Conservation (phyloP, 345 rosid genomes). For the Limnanthes douglasii region DNA sequence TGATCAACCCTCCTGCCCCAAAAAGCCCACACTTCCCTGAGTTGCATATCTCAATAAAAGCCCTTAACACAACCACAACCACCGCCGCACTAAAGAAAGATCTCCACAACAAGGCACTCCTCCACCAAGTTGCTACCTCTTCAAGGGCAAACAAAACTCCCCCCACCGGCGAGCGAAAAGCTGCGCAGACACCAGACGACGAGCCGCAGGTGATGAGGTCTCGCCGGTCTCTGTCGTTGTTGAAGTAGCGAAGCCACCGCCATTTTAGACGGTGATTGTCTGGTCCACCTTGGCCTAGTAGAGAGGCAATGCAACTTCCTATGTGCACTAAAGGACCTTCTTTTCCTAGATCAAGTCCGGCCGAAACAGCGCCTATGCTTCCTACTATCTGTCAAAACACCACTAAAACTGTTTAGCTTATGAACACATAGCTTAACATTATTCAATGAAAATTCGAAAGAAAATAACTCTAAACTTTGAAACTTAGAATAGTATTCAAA, state of each 20-base stretch:
- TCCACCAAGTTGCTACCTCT: conserved; percentile 98
- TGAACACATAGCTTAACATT: too few relatives aligned
- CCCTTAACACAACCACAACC: conserved; percentile 66
- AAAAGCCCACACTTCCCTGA: conserved; percentile 81
- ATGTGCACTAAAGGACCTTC: conserved; percentile 94
- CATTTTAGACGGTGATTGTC: conserved; percentile 55
- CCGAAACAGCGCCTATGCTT: conserved; percentile 85
- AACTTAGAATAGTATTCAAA: too few relatives aligned
- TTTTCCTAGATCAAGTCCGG: conserved; percentile 80
- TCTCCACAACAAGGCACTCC: conserved; percentile 86
- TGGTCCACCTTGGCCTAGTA: conserved; percentile 84
- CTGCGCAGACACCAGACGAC: conserved; percentile 89
- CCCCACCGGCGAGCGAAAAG: conserved; percentile 88
- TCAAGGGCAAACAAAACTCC: conserved; percentile 83
- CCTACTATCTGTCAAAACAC: conserved; percentile 45
- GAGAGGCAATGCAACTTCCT: conserved; percentile 73
- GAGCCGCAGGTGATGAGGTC: conserved; percentile 84
- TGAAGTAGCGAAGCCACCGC: conserved; percentile 91
- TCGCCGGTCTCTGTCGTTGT: conserved; percentile 83
- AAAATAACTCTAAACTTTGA: too few relatives aligned
- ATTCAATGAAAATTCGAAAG: too few relatives aligned
- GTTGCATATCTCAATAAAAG: conserved; percentile 70
- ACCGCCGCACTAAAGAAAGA: conserved; percentile 88
- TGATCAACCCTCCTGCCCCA: conserved; percentile 79
- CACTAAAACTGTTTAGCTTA: background rate